Conservation (phyloP, 495 filamentous ascomycete genomes). For the Cryomyces minteri region DNA sequence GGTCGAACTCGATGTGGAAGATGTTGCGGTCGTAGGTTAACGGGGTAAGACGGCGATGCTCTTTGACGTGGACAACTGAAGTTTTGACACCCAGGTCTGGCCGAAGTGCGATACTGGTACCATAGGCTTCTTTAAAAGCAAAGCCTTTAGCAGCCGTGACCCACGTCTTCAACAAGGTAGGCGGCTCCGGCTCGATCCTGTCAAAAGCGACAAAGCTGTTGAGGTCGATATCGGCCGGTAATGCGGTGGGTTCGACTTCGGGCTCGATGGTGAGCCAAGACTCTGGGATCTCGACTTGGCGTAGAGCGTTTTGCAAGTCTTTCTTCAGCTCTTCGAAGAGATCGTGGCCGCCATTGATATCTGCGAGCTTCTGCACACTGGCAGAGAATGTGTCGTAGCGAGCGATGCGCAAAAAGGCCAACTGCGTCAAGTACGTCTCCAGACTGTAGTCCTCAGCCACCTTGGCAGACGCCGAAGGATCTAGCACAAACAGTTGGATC, state of each 20-base stretch:
- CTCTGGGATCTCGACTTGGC: constrained; percentile 54
- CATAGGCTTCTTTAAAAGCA: constrained; percentile 88
- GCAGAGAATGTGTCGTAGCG: constrained; percentile 34
- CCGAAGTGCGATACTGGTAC: constrained; percentile 50
- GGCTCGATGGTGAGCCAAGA: constrained; percentile 53
- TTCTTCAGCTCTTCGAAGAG: constrained; percentile 40
- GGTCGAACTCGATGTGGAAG: constrained; percentile 98
- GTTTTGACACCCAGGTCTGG: constrained; percentile 80
- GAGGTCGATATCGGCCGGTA: constrained; percentile 41
- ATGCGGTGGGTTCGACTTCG: constrained; percentile 29
- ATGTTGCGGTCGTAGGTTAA: constrained; percentile 89
- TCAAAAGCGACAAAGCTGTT: constrained; percentile 75
- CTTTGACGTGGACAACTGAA: constrained; percentile 73
- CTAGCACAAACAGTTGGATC: constrained; percentile 52
- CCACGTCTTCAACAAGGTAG: constrained; percentile 52
- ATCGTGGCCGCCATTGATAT: constrained; percentile 33
- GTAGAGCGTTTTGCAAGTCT: constrained; percentile 50
- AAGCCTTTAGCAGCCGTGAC: constrained; percentile 69
- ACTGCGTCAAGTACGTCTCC: constrained; percentile 44
- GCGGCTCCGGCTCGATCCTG: constrained; percentile 52
- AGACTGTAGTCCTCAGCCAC: constrained; percentile 35
- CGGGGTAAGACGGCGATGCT: constrained; percentile 85
- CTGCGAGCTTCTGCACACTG: constrained; percentile 35
- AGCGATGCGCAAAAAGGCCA: constrained; percentile 64
- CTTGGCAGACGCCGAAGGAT: constrained; percentile 43